Base-by-base conservation (phyloP, 2,329 filamentous ascomycete species). In the Aspergillus neoniger region DNA sequence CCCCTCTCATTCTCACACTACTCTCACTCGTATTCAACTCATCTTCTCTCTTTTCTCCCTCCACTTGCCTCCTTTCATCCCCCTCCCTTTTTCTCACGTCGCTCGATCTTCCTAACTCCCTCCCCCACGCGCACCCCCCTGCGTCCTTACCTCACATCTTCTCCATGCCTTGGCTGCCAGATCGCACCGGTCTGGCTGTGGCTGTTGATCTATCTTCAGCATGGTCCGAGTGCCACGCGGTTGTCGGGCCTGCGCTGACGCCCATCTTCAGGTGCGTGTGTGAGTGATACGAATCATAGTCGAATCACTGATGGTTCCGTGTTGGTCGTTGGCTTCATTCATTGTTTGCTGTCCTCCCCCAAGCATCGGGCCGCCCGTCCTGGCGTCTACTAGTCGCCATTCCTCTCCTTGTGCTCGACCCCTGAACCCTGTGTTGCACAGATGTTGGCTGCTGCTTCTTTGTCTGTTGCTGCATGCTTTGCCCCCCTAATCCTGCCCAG, bases 191-290 rank as follows among this genome's bases (percentile, higher is more conserved):
- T 44, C 41, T 49, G 59, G 47, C 21, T 48, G 38, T 21, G 44
- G 41, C 41, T 60, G 41, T 57, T 53, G 25, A 57, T 38, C 49
- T 25, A 25, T 61, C 58, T 49, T 61, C 62, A 69, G 58, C 49
- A 75, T 76, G 74, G 71, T 71, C 55, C 67, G 69, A 55, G 68
- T 71, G 61, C 71, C 73, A 49, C 67, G 70, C 52, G 72, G 72
- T 60, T 76, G 72, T 67, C 65, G 68, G 59, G 36, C 55, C 43
- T 63, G 62, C 47, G 50, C 53, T 52, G 49, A 64, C 17, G 64
- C 60, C 48, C 53, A 59, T 38, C 30, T 62, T 58, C 62, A 64
- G 64, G 64, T 65, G n/a, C 38, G 63, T 60, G 36, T 36, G 32
- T 36, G 32, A 36, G 32, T 36, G 32, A 36, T 36, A 36, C 32